Evolutionary conservation across 805 yeast species (phyloP), one percentile per base, ranked within the genome.

Genomic region (Hanseniaspora taiwanica): DNA sequence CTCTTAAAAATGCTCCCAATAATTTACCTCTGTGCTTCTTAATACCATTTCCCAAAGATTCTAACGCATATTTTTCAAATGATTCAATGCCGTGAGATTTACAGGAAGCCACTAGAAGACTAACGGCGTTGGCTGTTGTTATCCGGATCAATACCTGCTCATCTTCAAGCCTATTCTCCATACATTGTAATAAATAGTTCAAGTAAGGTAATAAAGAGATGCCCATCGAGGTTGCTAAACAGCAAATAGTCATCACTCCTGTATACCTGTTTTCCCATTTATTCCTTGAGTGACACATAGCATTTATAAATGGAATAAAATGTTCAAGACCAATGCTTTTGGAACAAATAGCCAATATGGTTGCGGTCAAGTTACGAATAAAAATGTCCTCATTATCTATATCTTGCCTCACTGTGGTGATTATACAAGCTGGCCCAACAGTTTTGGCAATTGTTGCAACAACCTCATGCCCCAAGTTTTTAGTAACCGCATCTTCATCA

Each of bases 51-150:
- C 96, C 86, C 5, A 84, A 60, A 0, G 85, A 81, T 41, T 82
- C 89, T 27, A 89, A 53, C 0, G 78, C 66, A 0, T 61, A 59
- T 2, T 29, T 37, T 49, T 86, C 93, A 55, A 89, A 87, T 0
- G 89, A 75, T 50, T 84, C 96, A 41, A 83, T 80, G 36, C 97
- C 98, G 59, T 81, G 84, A 0, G 97, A 97, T 18, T 74, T 66
- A 3, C 85, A 73, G 6, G 83, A 77, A 38, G 82, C 87, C 0
- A 96, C 96, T 25, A 89, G 58, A 1, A 78, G 71, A 1, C 87
- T 64, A 2, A 87, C 52, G 0, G 95, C 77, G 27, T 68, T 62
- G 0, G 94, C 94, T 0, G 94, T 68, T 10, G 76, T 68, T 2
- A 73, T 71, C 42, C 93, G 64, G 0, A 86, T 81, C 35, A 71